Conservation (phyloP, 2,329 filamentous ascomycete genomes). For the Pseudocercospora eumusae region DNA sequence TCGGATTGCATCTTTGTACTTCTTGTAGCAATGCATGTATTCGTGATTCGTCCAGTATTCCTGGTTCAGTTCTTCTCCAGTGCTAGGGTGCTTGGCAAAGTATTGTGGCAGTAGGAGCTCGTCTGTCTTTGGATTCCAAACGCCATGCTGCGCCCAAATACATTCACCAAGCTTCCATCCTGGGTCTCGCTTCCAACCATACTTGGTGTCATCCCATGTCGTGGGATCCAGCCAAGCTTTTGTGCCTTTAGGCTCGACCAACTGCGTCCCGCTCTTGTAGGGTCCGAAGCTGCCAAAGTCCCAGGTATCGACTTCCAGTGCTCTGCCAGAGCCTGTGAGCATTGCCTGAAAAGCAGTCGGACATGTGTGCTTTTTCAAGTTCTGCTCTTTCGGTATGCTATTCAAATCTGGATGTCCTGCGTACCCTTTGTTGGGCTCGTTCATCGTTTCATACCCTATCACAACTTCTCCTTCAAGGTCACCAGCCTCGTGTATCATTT, state of each 20-base stretch:
- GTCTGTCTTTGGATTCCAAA: conserved; percentile 85
- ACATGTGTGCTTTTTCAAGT: conserved; percentile 86
- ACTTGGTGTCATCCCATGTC: conserved; percentile 82
- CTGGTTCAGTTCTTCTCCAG: conserved; percentile 74
- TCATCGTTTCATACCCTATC: conserved; percentile 94
- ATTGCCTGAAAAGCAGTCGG: conserved; percentile 95
- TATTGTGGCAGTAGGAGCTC: conserved; percentile 80
- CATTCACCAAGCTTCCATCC: conserved; percentile 93
- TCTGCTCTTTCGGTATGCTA: conserved; percentile 80
- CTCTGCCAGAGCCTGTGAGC: conserved; percentile 83
- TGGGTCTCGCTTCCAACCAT: conserved; percentile 85
- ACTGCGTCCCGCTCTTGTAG: conserved; percentile 77
- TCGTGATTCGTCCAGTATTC: conserved; percentile 87
- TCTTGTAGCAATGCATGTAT: conserved; percentile 82
- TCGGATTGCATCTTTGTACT: conserved; percentile 73
- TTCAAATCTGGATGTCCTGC: conserved; percentile 81
- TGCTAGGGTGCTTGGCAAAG: conserved; percentile 76
- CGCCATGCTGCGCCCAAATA: conserved; percentile 92
- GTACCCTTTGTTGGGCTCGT: conserved; percentile 89
- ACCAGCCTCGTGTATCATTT: conserved; percentile 83
- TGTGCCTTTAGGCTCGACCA: conserved; percentile 86
- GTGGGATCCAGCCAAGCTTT: conserved; percentile 74
- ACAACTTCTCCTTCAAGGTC: conserved; percentile 84
- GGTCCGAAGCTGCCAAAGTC: conserved; percentile 92
- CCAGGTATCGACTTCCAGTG: conserved; percentile 88